These are phyloP conservation scores for Lecanicillium sp. DNA, from an alignment of 2,329 filamentous ascomycete species.

Conservation along the genomic window DNA sequence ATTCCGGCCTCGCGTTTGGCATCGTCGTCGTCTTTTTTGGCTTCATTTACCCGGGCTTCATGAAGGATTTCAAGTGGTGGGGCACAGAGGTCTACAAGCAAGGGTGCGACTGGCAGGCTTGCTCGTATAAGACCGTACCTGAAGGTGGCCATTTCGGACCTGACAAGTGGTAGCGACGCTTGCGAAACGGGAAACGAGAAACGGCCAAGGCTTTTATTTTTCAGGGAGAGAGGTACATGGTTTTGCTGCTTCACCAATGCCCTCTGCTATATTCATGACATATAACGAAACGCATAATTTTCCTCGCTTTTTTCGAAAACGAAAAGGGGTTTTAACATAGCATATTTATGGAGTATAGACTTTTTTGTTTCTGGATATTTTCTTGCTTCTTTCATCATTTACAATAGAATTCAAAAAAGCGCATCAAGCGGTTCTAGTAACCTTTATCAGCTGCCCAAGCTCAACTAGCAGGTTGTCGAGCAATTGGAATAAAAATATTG, in stretches of 20 bases:
- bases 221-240: no score
- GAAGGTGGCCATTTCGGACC: constrained; percentile 62
- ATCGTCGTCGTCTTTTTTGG: constrained; percentile 81
- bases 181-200: no score
- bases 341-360: not conserved
- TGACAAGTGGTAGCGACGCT: constrained; percentile 40
- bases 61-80: constrained; percentile 75
- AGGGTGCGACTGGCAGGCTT: constrained; percentile 80
- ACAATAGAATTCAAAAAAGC: constrained; percentile 3
- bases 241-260: no score
- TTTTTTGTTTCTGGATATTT: not conserved
- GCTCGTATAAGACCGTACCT: constrained; percentile 57
- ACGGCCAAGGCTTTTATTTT: no score
- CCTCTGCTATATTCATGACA: no score
- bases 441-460: no score
- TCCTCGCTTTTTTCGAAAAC: not conserved
- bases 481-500: no score
- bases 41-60: constrained; percentile 73
- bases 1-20: constrained; percentile 74
- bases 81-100: constrained; percentile 79
- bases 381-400: constrained; percentile 2
- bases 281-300: not conserved
- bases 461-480: no score
- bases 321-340: not conserved
- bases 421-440: no score